These are phyloP conservation scores for Passiflora organensis DNA, from an alignment of 345 rosid species.

Conservation along the genomic window DNA sequence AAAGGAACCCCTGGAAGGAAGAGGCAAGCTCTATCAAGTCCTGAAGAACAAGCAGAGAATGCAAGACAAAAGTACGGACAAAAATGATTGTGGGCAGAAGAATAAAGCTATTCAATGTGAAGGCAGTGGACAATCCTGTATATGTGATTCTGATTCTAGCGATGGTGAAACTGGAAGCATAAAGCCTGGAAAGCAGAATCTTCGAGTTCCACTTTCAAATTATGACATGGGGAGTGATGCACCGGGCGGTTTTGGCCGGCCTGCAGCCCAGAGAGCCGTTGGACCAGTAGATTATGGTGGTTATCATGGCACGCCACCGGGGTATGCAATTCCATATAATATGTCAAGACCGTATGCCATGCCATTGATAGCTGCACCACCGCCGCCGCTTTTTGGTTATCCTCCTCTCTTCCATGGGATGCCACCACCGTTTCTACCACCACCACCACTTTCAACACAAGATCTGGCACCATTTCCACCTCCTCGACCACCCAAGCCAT, in stretches of 20 bases:
- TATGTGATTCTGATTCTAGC: background rate
- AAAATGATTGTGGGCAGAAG: too few species aligned
- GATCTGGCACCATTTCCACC: constrained; percentile 5
- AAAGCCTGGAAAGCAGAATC: background rate
- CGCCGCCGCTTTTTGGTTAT: too few species aligned
- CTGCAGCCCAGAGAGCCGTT: background rate
- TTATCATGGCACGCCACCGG: background rate
- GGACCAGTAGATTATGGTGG: background rate
- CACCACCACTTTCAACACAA: background rate
- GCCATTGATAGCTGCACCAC: too few species aligned
- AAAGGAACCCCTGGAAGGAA: constrained; percentile 2
- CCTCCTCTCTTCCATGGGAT: background rate
- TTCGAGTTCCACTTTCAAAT: too few species aligned
- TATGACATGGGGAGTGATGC: too few species aligned
- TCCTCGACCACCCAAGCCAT: background rate
- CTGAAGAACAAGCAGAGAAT: background rate
- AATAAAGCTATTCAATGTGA: too few species aligned
- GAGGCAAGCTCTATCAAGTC: constrained; percentile 3
- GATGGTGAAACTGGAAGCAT: too few species aligned
- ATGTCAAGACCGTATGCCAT: too few species aligned
- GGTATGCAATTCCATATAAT: background rate
- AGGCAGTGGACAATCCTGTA: too few species aligned
- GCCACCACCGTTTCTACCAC: background rate
- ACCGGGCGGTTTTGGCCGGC: background rate
- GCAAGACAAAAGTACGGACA: too few species aligned